Percentiles rank a stretch among this genome's conserved stretches.
These are phyloP conservation scores for Fusarium scirpi DNA, from an alignment of 2,329 filamentous ascomycete genomes.

Conservation along the genomic window DNA sequence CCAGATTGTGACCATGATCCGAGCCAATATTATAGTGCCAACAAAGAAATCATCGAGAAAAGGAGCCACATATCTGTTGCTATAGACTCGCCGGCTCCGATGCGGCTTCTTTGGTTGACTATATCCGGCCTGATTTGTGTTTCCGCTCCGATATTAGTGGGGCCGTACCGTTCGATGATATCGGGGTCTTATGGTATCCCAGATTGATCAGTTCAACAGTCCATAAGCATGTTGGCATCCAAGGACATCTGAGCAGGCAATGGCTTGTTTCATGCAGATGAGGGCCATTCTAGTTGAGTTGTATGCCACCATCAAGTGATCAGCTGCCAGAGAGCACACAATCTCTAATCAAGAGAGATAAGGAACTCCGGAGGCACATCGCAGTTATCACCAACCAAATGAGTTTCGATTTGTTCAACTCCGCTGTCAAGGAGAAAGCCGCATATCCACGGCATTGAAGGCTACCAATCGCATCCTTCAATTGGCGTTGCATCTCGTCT, in stretches of 20 bases:
- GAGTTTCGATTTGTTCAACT: slow-evolving; percentile 25
- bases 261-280: not conserved
- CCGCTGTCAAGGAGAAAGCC: slow-evolving; percentile 26
- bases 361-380: not conserved
- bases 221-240: too few species aligned
- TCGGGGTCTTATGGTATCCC: not conserved
- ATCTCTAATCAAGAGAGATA: slow-evolving; percentile 13
- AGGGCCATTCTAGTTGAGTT: not conserved
- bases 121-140: slow-evolving; percentile 18
- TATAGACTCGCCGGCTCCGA: slow-evolving; percentile 16
- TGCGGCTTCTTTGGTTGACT: slow-evolving; percentile 4
- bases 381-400: not conserved
- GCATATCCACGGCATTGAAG: slow-evolving; percentile 30
- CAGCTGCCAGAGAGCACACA: slow-evolving; percentile 2
- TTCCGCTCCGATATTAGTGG: slow-evolving; percentile 27
- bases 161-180: slow-evolving; percentile 18
- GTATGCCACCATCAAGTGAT: slow-evolving; percentile 11
- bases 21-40: slow-evolving; percentile 34
- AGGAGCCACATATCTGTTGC: slow-evolving; percentile 23
- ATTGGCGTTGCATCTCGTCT: slow-evolving; percentile 30
- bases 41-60: slow-evolving; percentile 13
- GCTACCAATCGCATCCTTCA: slow-evolving; percentile 29
- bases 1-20: slow-evolving; percentile 28
- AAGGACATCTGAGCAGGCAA: not conserved
- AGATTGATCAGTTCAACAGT: not conserved